Evolutionary conservation across 768 basidiomycete genomes (phyloP).

Genomic region (Mycena kentingensis): DNA sequence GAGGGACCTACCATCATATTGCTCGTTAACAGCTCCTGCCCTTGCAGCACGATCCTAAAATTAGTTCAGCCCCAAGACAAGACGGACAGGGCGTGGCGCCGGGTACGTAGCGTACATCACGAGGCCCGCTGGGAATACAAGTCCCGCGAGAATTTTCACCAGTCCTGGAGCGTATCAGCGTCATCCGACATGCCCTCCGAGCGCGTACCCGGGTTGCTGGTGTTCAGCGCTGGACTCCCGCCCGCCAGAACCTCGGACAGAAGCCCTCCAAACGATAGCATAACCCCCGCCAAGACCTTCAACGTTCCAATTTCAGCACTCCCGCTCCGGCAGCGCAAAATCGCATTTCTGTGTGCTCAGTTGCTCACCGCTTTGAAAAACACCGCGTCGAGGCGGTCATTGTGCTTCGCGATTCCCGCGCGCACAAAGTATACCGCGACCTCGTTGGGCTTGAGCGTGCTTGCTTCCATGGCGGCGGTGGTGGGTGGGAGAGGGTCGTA

Average conservation of each 20-base stretch:
- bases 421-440: slow-evolving; percentile 62
- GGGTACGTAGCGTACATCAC: slow-evolving; percentile 55
- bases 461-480: slow-evolving; percentile 25
- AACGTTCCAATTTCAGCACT: background rate
- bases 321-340: background rate
- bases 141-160: slow-evolving; percentile 63
- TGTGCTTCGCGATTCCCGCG: slow-evolving; percentile 61
- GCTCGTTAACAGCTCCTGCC: slow-evolving; percentile 70
- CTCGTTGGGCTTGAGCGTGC: slow-evolving; percentile 58
- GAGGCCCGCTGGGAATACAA: slow-evolving; percentile 77
- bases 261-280: slow-evolving; percentile 76
- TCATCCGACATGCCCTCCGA: slow-evolving; percentile 64
- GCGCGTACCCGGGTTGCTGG: slow-evolving; percentile 67
- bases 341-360: too few relatives aligned
- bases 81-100: background rate
- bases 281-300: slow-evolving; percentile 67
- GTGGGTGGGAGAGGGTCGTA: slow-evolving; percentile 11
- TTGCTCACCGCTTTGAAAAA: slow-evolving; percentile 70
- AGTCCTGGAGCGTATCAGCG: slow-evolving; percentile 63
- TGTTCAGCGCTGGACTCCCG: slow-evolving; percentile 52
- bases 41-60: slow-evolving; percentile 70
- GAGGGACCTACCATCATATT: slow-evolving; percentile 64
- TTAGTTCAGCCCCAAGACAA: background rate
- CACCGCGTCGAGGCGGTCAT: slow-evolving; percentile 56
- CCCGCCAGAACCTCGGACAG: slow-evolving; percentile 61